Evolutionary conservation across 176 grass and related monocot genomes (phyloP).

Genomic region (Saccharum spontaneum): DNA sequence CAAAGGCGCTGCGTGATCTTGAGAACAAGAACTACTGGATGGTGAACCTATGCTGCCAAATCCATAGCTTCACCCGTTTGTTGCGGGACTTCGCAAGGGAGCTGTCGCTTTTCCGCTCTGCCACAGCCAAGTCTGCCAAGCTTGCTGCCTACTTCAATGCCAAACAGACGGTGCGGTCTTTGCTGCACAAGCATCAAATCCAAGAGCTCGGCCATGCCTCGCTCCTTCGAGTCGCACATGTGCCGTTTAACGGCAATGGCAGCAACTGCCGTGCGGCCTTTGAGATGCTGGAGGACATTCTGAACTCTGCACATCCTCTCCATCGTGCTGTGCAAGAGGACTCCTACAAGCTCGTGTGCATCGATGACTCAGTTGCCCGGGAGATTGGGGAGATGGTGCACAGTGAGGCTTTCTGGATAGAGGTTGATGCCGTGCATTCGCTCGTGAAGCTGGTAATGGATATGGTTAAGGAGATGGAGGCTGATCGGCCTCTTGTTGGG

Average conservation of each 20-base stretch:
- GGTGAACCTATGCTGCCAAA: conserved; percentile 80
- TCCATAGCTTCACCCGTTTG: conserved; percentile 58
- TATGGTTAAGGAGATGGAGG: conserved; percentile 76
- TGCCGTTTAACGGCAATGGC: conserved; percentile 28
- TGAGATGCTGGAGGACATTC: conserved; percentile 62
- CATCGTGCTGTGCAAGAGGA: conserved; percentile 57
- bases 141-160: conserved; percentile 71
- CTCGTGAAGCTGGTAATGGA: conserved; percentile 66
- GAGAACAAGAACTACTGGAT: conserved; percentile 68
- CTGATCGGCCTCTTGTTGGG: conserved; percentile 69
- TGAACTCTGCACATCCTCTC: conserved; percentile 45
- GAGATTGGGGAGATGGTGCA: conserved; percentile 70
- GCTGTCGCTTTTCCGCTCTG: conserved; percentile 59
- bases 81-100: conserved; percentile 61
- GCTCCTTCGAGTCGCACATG: conserved; percentile 46
- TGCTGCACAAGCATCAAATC: conserved; percentile 70
- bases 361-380: conserved; percentile 46
- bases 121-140: conserved; percentile 49
- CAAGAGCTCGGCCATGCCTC: conserved; percentile 60
- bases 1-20: conserved; percentile 63
- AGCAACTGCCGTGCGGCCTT: conserved; percentile 44
- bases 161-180: conserved; percentile 45
- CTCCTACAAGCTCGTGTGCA: conserved; percentile 61
- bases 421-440: conserved; percentile 57
- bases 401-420: conserved; percentile 54